Base-by-base conservation (phyloP, 2,329 filamentous ascomycete species). In the Epichloe typhina region DNA sequence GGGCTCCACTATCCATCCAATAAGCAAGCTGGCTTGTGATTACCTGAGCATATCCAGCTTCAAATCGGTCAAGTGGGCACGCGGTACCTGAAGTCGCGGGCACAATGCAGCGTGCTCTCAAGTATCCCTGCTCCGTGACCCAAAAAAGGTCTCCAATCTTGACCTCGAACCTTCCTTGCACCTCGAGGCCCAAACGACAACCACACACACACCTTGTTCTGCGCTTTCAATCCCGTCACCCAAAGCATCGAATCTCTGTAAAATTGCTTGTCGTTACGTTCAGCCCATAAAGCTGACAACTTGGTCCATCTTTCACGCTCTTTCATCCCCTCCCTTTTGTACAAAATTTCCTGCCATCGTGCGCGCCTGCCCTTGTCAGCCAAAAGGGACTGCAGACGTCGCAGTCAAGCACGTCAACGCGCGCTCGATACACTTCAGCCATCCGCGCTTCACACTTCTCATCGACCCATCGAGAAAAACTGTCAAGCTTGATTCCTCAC, bases 91-190 rank as follows among this genome's bases (percentile, higher is more conserved):
- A n/a, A 2, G 15, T n/a, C 17, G 35, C 47, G 46, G 17, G 53
- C 46, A 33, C 33, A 36, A 17, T 47, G 21, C 26, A 15, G 51
- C 51, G 23, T 37, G 2, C n/a, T 2, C 3, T 12, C 15, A 56
- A 42, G 61, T 63, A 62, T 33, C 46, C 37, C 49, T 56, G 47
- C 49, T 54, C 53, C 53, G 54, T 54, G 56, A 46, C 54, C 53
- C 54, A 52, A 44, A 49, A 47, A 47, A 26, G 57, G 59, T 59
- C 56, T 55, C 54, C 54, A 55, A 50, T 60, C 57, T 60, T 53
- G 59, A 62, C 61, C 62, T 64, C 60, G 57, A 62, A 59, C 61
- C 59, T 65, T 62, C 57, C 57, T 57, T 59, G 61, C 58, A 61
- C 58, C 58, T 47, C 31, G 17, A 40, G 39, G 38, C 58, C 56